Percentiles rank a stretch among this genome's conserved stretches.
Evolutionary conservation across 768 basidiomycete genomes (phyloP).

Genomic region (Lyophyllum decastes): DNA sequence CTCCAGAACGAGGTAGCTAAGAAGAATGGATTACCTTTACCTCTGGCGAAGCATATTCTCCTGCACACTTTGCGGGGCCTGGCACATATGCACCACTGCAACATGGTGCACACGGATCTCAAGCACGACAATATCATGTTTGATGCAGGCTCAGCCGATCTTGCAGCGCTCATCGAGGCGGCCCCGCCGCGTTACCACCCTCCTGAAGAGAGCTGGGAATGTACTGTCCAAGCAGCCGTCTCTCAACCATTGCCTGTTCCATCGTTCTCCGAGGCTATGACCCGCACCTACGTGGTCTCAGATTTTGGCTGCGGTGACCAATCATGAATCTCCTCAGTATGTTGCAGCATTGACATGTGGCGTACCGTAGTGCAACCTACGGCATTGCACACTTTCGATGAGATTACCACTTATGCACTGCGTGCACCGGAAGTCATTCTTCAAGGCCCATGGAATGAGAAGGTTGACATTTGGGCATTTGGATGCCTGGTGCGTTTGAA

Average conservation of each 20-base stretch:
- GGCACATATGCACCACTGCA: conserved; percentile 19
- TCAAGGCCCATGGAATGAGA: conserved; percentile 25
- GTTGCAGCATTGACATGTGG: neutral
- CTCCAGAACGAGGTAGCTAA: conserved; percentile 6
- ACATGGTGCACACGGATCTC: conserved; percentile 30
- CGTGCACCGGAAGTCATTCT: conserved; percentile 31
- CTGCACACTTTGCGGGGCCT: conserved; percentile 25
- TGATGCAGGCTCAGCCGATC: conserved; percentile 1
- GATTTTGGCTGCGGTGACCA: conserved; percentile 28
- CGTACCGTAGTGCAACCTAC: conserved; percentile 15
- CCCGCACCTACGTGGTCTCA: conserved; percentile 22
- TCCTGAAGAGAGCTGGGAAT: conserved; percentile 20
- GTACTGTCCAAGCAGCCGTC: conserved; percentile 23
- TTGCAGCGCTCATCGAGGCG: conserved; percentile 2
- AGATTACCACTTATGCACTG: conserved; percentile 22
- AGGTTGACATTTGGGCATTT: conserved; percentile 32
- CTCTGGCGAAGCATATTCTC: conserved; percentile 27
- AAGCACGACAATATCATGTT: conserved; percentile 30
- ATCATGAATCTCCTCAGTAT: neutral
- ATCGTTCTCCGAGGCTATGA: conserved; percentile 20
- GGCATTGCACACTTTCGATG: conserved; percentile 10
- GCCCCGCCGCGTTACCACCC: conserved; percentile 22
- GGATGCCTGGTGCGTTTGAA: conserved; percentile 26
- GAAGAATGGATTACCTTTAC: conserved; percentile 19
- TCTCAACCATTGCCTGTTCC: conserved; percentile 29